phyloP scores from a whole-genome alignment of 169 alveolate genomes.

The Fabrea salina region DNA sequence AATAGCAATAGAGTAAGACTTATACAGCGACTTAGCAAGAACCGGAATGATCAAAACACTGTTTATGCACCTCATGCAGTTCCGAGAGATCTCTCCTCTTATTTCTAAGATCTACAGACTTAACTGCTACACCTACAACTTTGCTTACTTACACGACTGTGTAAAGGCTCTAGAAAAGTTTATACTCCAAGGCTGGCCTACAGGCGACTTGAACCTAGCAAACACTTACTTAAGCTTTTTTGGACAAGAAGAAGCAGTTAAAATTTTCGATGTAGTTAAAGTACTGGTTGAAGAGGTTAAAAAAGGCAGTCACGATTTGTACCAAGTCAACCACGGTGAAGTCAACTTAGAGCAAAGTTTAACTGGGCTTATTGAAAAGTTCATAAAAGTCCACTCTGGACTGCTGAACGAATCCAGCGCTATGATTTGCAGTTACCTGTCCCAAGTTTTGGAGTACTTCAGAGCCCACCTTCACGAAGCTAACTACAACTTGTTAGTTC shows the following conservation, averaged over 20 bases:
- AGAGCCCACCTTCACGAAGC: neutral
- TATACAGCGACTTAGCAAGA: neutral
- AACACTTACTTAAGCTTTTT: neutral
- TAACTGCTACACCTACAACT: neutral
- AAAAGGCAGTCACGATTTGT: conserved; percentile 6
- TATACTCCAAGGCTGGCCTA: neutral
- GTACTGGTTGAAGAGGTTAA: neutral
- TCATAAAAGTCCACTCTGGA: neutral
- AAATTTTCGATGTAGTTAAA: neutral
- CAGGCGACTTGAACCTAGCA: neutral
- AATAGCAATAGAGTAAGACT: neutral
- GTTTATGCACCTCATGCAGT: neutral
- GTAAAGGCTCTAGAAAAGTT: neutral
- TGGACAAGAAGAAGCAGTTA: neutral
- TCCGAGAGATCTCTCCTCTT: neutral
- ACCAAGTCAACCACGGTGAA: neutral
- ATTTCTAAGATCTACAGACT: neutral
- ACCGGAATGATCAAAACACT: conserved; percentile 2
- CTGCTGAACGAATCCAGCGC: neutral
- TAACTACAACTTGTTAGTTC: neutral
- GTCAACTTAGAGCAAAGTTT: neutral
- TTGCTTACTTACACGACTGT: neutral
- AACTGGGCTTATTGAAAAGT: neutral
- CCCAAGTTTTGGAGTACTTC: neutral
- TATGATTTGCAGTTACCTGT: neutral